Evolutionary conservation across 495 filamentous ascomycete genomes (phyloP).

Genomic region (Annulohypoxylon moriforme): DNA sequence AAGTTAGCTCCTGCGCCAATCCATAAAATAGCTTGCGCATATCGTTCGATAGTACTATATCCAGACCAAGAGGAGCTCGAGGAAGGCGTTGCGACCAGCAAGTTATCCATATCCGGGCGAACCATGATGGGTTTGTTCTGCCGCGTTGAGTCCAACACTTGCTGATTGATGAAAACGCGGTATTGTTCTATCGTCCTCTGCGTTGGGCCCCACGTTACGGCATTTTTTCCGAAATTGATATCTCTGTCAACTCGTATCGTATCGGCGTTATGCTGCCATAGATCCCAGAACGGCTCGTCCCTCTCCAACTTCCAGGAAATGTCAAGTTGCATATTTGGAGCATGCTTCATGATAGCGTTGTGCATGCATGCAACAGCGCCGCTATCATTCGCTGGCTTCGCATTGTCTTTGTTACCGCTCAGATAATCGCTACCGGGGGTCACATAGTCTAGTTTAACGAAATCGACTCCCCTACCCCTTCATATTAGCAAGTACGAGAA

Average conservation of each 20-base stretch:
- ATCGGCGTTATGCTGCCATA: conserved; percentile 10
- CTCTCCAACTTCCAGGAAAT: conserved; percentile 2
- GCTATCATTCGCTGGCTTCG: neutral
- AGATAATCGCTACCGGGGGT: conserved; percentile 3
- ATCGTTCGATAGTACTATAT: conserved; percentile 3
- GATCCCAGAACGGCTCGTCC: conserved; percentile 1
- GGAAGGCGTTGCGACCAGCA: neutral
- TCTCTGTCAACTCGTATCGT: conserved; percentile 11
- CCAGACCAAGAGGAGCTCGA: conserved; percentile 3
- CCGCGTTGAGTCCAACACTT: neutral
- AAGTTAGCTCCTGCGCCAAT: conserved; percentile 12
- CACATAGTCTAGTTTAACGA: conserved; percentile 7
- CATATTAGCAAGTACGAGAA: conserved; percentile 3
- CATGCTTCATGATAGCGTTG: conserved; percentile 8
- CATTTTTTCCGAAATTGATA: neutral
- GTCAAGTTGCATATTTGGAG: neutral
- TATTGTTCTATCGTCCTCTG: conserved; percentile 5
- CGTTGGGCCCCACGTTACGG: neutral
- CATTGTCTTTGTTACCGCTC: neutral
- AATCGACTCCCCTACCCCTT: neutral
- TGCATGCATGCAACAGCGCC: neutral
- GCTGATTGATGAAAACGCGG: conserved; percentile 4
- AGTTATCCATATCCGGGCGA: conserved; percentile 9
- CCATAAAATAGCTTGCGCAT: neutral
- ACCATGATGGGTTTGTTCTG: neutral